Percentiles rank a stretch among this genome's conserved stretches.
phyloP scores from a whole-genome alignment of 352 stramenopile species.

The Globisporangium nagaii region DNA sequence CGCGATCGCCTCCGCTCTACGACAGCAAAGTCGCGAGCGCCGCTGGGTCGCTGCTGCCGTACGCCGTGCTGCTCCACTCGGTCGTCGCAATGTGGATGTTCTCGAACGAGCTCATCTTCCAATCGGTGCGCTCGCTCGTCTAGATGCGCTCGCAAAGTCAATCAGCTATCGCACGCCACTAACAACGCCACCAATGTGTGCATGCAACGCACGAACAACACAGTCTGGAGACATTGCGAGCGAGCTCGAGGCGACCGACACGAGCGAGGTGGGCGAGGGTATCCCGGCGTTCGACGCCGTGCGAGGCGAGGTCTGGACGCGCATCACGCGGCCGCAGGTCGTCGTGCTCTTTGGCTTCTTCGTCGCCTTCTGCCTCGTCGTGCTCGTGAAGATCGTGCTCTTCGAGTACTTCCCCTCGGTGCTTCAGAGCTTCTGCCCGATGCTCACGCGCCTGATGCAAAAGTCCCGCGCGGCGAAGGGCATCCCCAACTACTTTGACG shows the following conservation, averaged over 20 bases:
- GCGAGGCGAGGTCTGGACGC: constrained; percentile 44
- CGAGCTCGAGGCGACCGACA: constrained; percentile 6
- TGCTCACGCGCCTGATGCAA: constrained; percentile 46
- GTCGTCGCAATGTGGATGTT: constrained; percentile 84
- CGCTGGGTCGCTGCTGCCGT: constrained; percentile 57
- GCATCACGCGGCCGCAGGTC: constrained; percentile 66
- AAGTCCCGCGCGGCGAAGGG: constrained; percentile 49
- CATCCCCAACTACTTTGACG: constrained; percentile 84
- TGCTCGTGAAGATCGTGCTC: constrained; percentile 54
- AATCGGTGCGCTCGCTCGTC: too few relatives aligned
- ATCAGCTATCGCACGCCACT: too few relatives aligned
- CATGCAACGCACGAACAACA: too few relatives aligned
- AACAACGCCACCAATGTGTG: too few relatives aligned
- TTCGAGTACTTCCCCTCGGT: constrained; percentile 65
- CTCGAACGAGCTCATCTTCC: constrained; percentile 82
- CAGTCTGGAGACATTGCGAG: constrained; percentile 12
- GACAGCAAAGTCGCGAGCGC: constrained; percentile 61
- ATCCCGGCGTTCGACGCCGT: constrained; percentile 46
- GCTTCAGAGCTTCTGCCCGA: constrained; percentile 49
- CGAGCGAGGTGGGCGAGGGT: constrained; percentile 28
- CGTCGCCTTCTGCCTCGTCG: constrained; percentile 33
- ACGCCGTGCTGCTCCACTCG: constrained; percentile 69
- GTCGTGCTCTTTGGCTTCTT: constrained; percentile 75
- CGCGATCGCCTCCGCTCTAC: constrained; percentile 62
- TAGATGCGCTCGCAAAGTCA: too few relatives aligned